phyloP scores from a whole-genome alignment of 2,329 filamentous ascomycete species.

The Xenosphaeropsis pyriputrescens region DNA sequence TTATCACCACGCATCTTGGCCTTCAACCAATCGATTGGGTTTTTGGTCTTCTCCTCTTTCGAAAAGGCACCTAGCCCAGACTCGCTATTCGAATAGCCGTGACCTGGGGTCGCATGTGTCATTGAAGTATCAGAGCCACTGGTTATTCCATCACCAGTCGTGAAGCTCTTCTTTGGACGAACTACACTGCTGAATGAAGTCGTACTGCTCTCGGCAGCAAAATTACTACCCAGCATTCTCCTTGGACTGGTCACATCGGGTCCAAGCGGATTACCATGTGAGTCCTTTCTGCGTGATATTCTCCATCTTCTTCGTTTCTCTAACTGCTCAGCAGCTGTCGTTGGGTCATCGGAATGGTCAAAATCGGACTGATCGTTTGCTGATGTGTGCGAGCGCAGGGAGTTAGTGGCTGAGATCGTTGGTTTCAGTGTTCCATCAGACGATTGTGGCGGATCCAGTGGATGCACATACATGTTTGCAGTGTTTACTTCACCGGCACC shows the following conservation, averaged over 20 bases:
- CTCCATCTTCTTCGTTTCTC: slow-evolving; percentile 62
- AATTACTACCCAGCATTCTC: slow-evolving; percentile 41
- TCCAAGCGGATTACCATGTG: slow-evolving; percentile 23
- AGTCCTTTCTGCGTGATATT: slow-evolving; percentile 49
- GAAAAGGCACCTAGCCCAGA: slow-evolving; percentile 7
- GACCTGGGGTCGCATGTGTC: not conserved
- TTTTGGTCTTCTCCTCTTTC: slow-evolving; percentile 31
- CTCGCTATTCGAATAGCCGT: slow-evolving; percentile 19
- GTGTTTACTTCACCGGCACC: not conserved
- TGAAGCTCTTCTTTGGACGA: slow-evolving; percentile 27
- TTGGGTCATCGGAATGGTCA: slow-evolving; percentile 53
- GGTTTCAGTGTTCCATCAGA: slow-evolving; percentile 36
- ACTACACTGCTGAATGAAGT: slow-evolving; percentile 51
- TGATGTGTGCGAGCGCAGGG: slow-evolving; percentile 47
- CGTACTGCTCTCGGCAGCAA: slow-evolving; percentile 48
- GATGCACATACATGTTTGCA: slow-evolving; percentile 6
- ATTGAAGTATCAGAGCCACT: slow-evolving; percentile 4
- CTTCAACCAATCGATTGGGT: slow-evolving; percentile 46
- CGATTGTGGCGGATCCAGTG: slow-evolving; percentile 9
- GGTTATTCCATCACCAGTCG: slow-evolving; percentile 23
- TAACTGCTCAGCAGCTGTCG: slow-evolving; percentile 39
- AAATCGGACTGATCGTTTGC: slow-evolving; percentile 72
- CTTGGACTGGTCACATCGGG: slow-evolving; percentile 27
- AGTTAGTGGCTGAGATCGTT: slow-evolving; percentile 60
- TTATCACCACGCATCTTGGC: slow-evolving; percentile 40